Percentiles rank a stretch among this genome's conserved stretches.
phyloP scores from a whole-genome alignment of 2,329 filamentous ascomycete species.

The Emmonsiellopsis sp. region DNA sequence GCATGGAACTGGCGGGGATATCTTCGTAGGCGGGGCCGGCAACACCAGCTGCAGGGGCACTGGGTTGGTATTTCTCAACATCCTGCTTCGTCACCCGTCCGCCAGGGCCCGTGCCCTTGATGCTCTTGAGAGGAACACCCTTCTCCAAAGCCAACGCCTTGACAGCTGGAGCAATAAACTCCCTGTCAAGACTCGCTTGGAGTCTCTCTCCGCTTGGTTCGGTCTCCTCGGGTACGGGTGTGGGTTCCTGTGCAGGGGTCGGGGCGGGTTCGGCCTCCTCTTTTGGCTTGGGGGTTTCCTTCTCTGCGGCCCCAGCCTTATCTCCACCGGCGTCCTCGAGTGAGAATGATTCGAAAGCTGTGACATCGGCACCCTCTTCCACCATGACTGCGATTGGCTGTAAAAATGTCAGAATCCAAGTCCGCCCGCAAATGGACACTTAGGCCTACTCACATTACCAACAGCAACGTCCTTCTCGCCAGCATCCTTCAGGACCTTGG shows the following conservation, averaged over 20 bases:
- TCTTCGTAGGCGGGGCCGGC: slow-evolving; percentile 69
- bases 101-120: slow-evolving; percentile 81
- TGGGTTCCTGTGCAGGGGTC: slow-evolving; percentile 51
- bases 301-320: slow-evolving; percentile 54
- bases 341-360: slow-evolving; percentile 81
- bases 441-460: slow-evolving; percentile 66
- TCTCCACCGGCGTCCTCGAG: slow-evolving; percentile 86
- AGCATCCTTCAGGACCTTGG: slow-evolving; percentile 85
- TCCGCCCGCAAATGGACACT: neutral
- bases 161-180: slow-evolving; percentile 62
- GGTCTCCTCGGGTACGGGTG: slow-evolving; percentile 42
- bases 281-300: slow-evolving; percentile 48
- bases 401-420: slow-evolving; percentile 12
- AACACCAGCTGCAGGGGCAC: slow-evolving; percentile 40
- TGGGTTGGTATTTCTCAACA: slow-evolving; percentile 73
- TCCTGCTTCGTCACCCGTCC: slow-evolving; percentile 88
- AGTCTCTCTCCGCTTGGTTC: slow-evolving; percentile 67
- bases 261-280: slow-evolving; percentile 45
- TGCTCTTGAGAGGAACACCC: slow-evolving; percentile 62
- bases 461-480: slow-evolving; percentile 92
- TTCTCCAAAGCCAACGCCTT: slow-evolving; percentile 79
- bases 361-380: slow-evolving; percentile 79
- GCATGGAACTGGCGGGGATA: slow-evolving; percentile 79
- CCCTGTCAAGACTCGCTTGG: slow-evolving; percentile 74
- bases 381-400: slow-evolving; percentile 94